Conservation (phyloP, 805 yeast species). For the Priceomyces castillae region DNA sequence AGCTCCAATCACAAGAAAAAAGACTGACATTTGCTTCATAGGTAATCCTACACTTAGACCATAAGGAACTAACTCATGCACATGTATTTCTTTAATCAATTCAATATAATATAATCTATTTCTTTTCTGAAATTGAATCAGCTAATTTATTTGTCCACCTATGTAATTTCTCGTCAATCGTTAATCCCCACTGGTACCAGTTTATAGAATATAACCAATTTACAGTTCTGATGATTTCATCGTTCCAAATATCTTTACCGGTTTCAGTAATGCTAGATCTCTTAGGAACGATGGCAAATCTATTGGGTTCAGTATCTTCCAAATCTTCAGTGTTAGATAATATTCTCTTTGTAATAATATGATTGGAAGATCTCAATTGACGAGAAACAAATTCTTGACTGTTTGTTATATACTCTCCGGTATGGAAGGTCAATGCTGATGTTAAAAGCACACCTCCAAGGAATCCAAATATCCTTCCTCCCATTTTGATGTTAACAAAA, state of each 20-base stretch:
- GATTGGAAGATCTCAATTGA: slow-evolving; percentile 47
- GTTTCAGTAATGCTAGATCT: slow-evolving; percentile 55
- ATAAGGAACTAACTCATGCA: neutral
- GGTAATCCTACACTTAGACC: neutral
- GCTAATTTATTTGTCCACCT: slow-evolving; percentile 26
- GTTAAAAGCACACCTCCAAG: slow-evolving; percentile 57
- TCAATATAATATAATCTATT: neutral
- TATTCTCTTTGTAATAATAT: slow-evolving; percentile 52
- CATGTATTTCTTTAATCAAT: neutral
- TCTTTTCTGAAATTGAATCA: slow-evolving; percentile 4
- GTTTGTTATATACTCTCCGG: slow-evolving; percentile 52
- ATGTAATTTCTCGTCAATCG: slow-evolving; percentile 31
- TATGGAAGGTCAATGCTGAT: slow-evolving; percentile 59
- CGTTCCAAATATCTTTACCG: slow-evolving; percentile 76
- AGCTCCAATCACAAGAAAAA: no score
- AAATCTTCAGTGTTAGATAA: slow-evolving; percentile 46
- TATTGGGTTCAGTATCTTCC: slow-evolving; percentile 38
- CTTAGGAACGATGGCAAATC: no score
- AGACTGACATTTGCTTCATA: neutral
- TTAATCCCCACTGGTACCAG: slow-evolving; percentile 43
- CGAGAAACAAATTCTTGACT: slow-evolving; percentile 46
- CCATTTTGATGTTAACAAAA: slow-evolving; percentile 22
- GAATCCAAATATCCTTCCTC: slow-evolving; percentile 45
- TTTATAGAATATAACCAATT: slow-evolving; percentile 60
- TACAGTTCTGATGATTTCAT: slow-evolving; percentile 61